Base-by-base conservation (phyloP, 2,329 filamentous ascomycete genomes). In the Claviceps purpurea region DNA sequence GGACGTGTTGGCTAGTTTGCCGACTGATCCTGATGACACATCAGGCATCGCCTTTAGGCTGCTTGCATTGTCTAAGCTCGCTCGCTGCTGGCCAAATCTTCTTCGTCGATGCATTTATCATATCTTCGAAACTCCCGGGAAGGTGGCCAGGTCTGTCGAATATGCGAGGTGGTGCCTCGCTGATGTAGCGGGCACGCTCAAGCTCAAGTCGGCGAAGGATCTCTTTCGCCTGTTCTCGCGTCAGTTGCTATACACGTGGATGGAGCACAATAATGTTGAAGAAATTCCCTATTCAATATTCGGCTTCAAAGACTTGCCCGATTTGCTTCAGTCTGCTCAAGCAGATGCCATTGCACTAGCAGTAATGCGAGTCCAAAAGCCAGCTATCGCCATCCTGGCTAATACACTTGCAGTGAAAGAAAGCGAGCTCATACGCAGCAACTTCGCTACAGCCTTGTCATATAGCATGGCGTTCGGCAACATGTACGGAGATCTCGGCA, bases 161-260 rank as follows among this genome's bases (percentile, higher is more conserved):
- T 85, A 96, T 68, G 90, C 91, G 1, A 79, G 78, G 52, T 77
- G 77, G 50, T 94, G 88, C 59, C 73, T 96, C 44, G 64, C 67
- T 4, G 73, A 77, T 13, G 81, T 96, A 37, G 81, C 90, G 4
- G 68, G 65, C 13, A 74, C 76, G 0, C 75, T 96, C 38, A 69
- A 75, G 0, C 75, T 97, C 22, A 67, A 74, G 24, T 79, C 81
- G 45, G 74, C 89, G 0, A 79, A 76, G 58, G 77, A 84, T 38
- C 70, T 99, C 1, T 96, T 98, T 62, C 73, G 73, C 5, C 72
- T 97, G 0, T 98, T 97, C 62, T 83, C 88, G 6, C 82, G 90
- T 2, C 93, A 98, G 61, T 74, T 98, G 6, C 72, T 97, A 3
- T 95, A 88, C 63, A 95, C 89, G 0, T 98, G 90, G 91, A 78